Evolutionary conservation across 1,139 yeast species (phyloP), one percentile per base, ranked within the genome.

Genomic region (Suhomyces guaymorum): DNA sequence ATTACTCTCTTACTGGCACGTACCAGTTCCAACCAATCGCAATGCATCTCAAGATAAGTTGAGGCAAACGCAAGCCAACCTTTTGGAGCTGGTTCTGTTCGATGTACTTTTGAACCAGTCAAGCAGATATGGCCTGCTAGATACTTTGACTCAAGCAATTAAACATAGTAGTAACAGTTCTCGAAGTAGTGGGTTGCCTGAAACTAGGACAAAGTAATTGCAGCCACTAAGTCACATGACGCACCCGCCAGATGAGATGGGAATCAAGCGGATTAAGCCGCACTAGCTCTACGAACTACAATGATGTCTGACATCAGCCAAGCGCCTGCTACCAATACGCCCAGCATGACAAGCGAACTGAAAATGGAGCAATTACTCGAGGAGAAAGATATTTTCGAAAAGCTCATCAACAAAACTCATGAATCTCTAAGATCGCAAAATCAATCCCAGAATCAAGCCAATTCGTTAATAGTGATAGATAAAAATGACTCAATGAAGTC

Each of bases 111-210:
- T 37, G 46, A 39, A 54, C 49, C 23, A 41, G 33, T 19, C 44
- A 45, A 58, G 56, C 29, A 46, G 66, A 25, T 62, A 60, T 32
- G 68, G 67, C 1, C 55, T 50, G 21, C 52, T 57, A 15, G 63
- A 63, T 12, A 48, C 64, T 2, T 43, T 55, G 3, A 40, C 50
- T 4, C 41, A 41, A 5, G 39, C 51, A 8, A 35, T 54, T 33
- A 48, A 51, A 19, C 51, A 56, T 21, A 21, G 23, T 7, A 21
- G 20, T 18, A 21, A n/a, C 23, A 21, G n/a, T 21, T n/a, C n/a
- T n/a, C n/a, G n/a, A n/a, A n/a, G n/a, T n/a, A n/a, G n/a, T n/a
- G n/a, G n/a, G n/a, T n/a, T n/a, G n/a, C n/a, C n/a, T n/a, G n/a
- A n/a, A n/a, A n/a, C n/a, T n/a, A n/a, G n/a, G n/a, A n/a, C n/a